Evolutionary conservation across 1,284 basidiomycete genomes (phyloP).

Genomic region (Puccinia hordei): DNA sequence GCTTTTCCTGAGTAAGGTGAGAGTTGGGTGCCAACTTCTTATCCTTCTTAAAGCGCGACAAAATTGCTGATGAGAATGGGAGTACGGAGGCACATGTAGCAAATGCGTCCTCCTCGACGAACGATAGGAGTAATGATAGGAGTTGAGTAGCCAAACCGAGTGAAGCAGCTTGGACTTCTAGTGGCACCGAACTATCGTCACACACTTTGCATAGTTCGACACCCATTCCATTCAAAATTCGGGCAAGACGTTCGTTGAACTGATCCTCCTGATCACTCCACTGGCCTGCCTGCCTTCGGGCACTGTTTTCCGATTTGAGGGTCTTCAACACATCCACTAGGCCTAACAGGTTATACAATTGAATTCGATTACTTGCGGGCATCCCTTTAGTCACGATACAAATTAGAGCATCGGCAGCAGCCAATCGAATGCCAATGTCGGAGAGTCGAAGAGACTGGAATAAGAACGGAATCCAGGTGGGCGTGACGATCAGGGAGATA

Average conservation of each 20-base stretch:
- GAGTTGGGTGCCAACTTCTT: conserved; percentile 71
- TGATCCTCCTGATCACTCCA: conserved; percentile 67
- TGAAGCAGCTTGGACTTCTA: conserved; percentile 68
- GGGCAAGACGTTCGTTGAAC: conserved; percentile 85
- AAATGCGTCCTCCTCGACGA: conserved; percentile 84
- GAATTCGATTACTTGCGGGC: conserved; percentile 86
- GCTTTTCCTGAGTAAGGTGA: conserved; percentile 70
- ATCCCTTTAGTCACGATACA: conserved; percentile 88
- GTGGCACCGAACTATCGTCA: conserved; percentile 63
- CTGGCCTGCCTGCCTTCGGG: conserved; percentile 69
- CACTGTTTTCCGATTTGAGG: conserved; percentile 69
- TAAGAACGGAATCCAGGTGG: conserved; percentile 79
- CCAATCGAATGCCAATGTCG: conserved; percentile 72
- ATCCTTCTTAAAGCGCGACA: conserved; percentile 76
- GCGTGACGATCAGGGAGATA: conserved; percentile 91
- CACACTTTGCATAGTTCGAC: conserved; percentile 80
- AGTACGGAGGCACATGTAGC: conserved; percentile 83
- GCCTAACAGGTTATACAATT: conserved; percentile 85
- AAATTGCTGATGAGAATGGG: conserved; percentile 73
- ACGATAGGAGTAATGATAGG: conserved; percentile 80
- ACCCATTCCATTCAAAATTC: conserved; percentile 78
- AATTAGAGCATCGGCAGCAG: conserved; percentile 76
- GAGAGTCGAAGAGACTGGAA: conserved; percentile 74
- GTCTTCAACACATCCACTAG: conserved; percentile 78
- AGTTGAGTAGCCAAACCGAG: conserved; percentile 70